Conservation (phyloP, 2,329 filamentous ascomycete genomes). For the Botrytis porri region DNA sequence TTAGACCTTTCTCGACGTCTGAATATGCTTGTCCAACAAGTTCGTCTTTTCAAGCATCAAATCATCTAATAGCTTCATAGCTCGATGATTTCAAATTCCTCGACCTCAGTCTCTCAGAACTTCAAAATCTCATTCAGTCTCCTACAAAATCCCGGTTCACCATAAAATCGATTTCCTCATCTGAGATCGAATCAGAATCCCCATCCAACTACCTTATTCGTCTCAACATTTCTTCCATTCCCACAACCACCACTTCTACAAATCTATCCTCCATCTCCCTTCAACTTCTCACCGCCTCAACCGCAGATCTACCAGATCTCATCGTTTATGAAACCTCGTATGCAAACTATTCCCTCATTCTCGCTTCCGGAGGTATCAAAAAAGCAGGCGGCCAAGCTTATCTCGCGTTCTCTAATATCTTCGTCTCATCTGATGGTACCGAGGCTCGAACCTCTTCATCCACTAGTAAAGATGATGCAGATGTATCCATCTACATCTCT, state of each 20-base stretch:
- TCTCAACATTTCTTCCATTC: conserved; percentile 30
- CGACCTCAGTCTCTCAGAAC: conserved; percentile 40
- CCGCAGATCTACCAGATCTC: conserved; percentile 43
- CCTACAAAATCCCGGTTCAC: conserved; percentile 42
- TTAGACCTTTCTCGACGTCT: not conserved
- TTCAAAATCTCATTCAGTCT: conserved; percentile 40
- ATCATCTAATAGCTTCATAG: conserved; percentile 35
- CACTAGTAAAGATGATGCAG: conserved; percentile 35
- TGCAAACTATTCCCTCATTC: conserved; percentile 45
- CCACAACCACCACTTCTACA: conserved; percentile 25
- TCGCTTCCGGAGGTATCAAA: conserved; percentile 43
- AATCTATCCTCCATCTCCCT: conserved; percentile 30
- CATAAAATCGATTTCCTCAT: conserved; percentile 37
- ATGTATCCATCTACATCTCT: conserved; percentile 45
- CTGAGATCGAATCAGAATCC: conserved; percentile 20
- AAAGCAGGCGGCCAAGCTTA: conserved; percentile 42
- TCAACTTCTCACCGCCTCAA: conserved; percentile 37
- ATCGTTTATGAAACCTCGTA: conserved; percentile 47
- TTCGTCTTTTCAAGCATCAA: not conserved
- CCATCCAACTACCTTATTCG: conserved; percentile 40
- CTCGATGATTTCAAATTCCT: conserved; percentile 31
- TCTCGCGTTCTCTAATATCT: conserved; percentile 37
- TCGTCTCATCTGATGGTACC: conserved; percentile 35
- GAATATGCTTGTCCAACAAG: not conserved
- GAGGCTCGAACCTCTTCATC: conserved; percentile 32